Percentiles rank a stretch among this genome's conserved stretches.
Conservation (phyloP, 257 asterid genomes). For the Sherardia arvensis region DNA sequence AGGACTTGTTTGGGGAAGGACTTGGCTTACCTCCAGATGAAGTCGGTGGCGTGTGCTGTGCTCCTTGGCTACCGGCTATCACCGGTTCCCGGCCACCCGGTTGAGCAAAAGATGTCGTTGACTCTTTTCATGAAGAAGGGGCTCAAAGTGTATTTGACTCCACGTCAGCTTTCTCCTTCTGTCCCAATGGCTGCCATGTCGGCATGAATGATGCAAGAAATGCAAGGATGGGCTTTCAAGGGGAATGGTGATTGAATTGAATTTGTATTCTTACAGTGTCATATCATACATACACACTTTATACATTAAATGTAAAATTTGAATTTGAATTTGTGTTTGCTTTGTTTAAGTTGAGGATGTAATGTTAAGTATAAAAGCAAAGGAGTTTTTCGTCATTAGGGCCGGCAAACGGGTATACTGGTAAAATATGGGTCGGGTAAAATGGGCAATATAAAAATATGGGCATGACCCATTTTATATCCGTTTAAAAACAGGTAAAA, state of each 20-base stretch:
- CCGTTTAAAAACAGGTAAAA: no score
- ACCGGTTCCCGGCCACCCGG: slow-evolving; percentile 64
- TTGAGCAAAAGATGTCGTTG: slow-evolving; percentile 80
- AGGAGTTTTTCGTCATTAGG: background rate
- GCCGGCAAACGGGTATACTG: no score
- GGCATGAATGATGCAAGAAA: slow-evolving; percentile 13
- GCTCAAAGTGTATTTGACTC: slow-evolving; percentile 40
- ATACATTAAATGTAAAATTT: background rate
- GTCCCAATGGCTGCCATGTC: slow-evolving; percentile 24
- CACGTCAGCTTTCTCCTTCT: slow-evolving; percentile 33
- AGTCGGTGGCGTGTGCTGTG: slow-evolving; percentile 76
- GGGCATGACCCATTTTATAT: no score
- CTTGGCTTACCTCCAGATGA: slow-evolving; percentile 83
- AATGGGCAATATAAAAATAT: no score
- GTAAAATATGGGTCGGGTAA: no score
- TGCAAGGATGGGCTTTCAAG: background rate
- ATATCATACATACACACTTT: background rate
- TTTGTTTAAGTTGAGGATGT: background rate
- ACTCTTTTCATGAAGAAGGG: slow-evolving; percentile 75
- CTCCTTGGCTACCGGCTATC: slow-evolving; percentile 60
- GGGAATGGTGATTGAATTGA: slow-evolving; percentile 9
- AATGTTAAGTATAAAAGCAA: background rate
- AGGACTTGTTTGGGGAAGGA: slow-evolving; percentile 83
- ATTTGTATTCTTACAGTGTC: slow-evolving; percentile 4
- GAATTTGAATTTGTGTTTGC: background rate